phyloP scores from a whole-genome alignment of 2,329 filamentous ascomycete species.

The Trichophyton mentagrophytes region DNA sequence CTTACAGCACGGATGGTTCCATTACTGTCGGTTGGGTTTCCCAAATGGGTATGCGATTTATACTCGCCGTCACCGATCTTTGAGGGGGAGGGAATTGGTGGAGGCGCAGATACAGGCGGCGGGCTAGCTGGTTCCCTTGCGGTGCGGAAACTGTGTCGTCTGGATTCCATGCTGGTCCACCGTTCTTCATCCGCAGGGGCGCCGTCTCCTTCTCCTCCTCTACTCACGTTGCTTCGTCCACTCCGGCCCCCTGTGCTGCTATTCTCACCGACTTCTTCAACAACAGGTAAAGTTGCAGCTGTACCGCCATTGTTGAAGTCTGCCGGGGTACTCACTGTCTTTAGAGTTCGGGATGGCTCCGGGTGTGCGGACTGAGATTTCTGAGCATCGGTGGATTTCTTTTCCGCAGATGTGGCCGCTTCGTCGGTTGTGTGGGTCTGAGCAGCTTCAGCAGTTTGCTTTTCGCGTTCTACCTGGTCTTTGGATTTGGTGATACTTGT shows the following conservation, averaged over 20 bases:
- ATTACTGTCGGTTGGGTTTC: neutral
- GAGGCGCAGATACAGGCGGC: conserved; percentile 10
- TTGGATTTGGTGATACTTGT: conserved; percentile 77
- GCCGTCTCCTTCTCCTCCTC: conserved; percentile 4
- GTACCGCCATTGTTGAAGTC: conserved; percentile 41
- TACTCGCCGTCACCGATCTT: neutral
- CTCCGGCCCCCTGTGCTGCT: conserved; percentile 35
- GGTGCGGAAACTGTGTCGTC: conserved; percentile 11
- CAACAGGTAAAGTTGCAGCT: conserved; percentile 59
- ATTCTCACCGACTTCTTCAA: conserved; percentile 77
- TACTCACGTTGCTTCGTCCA: conserved; percentile 6
- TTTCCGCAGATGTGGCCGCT: neutral
- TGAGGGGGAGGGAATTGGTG: conserved; percentile 7
- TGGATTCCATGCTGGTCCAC: conserved; percentile 4
- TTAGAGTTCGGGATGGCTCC: conserved; percentile 49
- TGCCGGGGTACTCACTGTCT: conserved; percentile 44
- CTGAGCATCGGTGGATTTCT: conserved; percentile 5
- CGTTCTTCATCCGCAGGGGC: neutral
- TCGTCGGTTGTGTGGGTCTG: conserved; percentile 17
- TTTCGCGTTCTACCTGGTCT: conserved; percentile 59
- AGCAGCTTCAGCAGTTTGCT: conserved; percentile 16
- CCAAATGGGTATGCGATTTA: neutral
- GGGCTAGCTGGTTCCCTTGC: conserved; percentile 8
- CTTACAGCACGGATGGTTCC: neutral
- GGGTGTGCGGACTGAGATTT: conserved; percentile 34